phyloP scores from a whole-genome alignment of 2,329 filamentous ascomycete genomes.

The Penicillium olsonii region DNA sequence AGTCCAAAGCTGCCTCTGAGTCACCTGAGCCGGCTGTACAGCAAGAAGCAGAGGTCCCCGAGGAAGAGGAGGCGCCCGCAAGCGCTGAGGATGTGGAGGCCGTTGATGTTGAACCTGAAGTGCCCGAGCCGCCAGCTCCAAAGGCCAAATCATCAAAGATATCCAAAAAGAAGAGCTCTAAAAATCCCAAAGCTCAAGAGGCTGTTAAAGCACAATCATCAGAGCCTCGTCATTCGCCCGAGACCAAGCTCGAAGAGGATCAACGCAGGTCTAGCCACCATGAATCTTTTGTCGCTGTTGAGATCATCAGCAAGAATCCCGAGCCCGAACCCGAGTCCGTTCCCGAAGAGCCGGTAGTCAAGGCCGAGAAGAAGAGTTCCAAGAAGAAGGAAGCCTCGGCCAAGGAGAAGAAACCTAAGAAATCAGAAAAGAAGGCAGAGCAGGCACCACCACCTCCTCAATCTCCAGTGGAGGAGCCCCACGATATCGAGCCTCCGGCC shows the following conservation, averaged over 20 bases:
- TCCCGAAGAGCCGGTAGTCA: slow-evolving; percentile 26
- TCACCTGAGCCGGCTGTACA: slow-evolving; percentile 6
- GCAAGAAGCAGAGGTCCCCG: slow-evolving; percentile 10
- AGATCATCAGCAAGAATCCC: slow-evolving; percentile 31
- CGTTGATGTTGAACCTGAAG: slow-evolving; percentile 9
- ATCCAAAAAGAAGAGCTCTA: slow-evolving; percentile 24
- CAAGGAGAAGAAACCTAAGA: slow-evolving; percentile 31
- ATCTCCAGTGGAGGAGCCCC: slow-evolving; percentile 8
- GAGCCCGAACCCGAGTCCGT: slow-evolving; percentile 31
- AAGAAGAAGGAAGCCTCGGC: slow-evolving; percentile 30
- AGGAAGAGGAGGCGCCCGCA: slow-evolving; percentile 11
- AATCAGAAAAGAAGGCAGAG: slow-evolving; percentile 28
- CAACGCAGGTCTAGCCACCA: slow-evolving; percentile 20
- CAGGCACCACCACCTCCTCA: slow-evolving; percentile 13
- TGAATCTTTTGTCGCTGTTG: slow-evolving; percentile 33
- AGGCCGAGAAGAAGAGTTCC: slow-evolving; percentile 28
- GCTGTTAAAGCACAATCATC: slow-evolving; percentile 6
- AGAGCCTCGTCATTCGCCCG: slow-evolving; percentile 6
- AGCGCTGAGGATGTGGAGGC: slow-evolving; percentile 2
- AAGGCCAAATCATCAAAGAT: slow-evolving; percentile 23
- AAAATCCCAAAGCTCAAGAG: slow-evolving; percentile 26
- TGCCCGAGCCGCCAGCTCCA: slow-evolving; percentile 16
- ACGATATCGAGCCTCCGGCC: slow-evolving; percentile 6
- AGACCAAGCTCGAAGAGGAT: background rate
- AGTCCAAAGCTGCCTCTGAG: slow-evolving; percentile 24